These are phyloP conservation scores for Phialocephala subalpina DNA, from an alignment of 2,329 filamentous ascomycete genomes.

Conservation along the genomic window DNA sequence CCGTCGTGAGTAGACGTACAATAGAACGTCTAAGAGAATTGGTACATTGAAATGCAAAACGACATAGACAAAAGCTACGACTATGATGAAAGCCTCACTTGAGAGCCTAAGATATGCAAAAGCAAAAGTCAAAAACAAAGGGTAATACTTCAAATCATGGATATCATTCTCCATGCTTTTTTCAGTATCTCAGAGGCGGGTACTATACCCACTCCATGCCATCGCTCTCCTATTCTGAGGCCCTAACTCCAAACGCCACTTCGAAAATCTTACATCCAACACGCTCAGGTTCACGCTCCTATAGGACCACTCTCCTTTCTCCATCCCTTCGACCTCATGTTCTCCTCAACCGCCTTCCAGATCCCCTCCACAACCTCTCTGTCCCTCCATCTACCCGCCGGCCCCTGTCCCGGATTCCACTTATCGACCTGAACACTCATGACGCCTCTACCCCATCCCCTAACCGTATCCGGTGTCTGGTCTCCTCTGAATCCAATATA, in stretches of 20 bases:
- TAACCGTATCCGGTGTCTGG: constrained; percentile 77
- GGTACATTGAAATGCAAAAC: too few species aligned
- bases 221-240: background rate
- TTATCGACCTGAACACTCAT: constrained; percentile 83
- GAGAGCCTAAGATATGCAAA: background rate
- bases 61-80: too few species aligned
- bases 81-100: background rate
- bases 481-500: constrained; percentile 94
- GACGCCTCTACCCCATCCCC: constrained; percentile 86
- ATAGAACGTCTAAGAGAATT: too few species aligned
- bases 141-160: constrained; percentile 1
- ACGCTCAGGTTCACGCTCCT: background rate
- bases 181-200: background rate
- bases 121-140: background rate
- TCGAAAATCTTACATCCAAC: background rate
- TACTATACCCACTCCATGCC: background rate
- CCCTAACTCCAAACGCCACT: constrained; percentile 26
- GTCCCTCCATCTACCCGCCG: constrained; percentile 75
- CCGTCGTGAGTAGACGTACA: too few species aligned
- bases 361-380: constrained; percentile 92
- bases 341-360: constrained; percentile 87
- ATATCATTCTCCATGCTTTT: constrained; percentile 13
- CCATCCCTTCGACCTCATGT: constrained; percentile 89
- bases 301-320: constrained; percentile 71
- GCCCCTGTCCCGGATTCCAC: constrained; percentile 65